These are phyloP conservation scores for Pleurotus tuber-regium DNA, from an alignment of 768 basidiomycete species.

Conservation along the genomic window DNA sequence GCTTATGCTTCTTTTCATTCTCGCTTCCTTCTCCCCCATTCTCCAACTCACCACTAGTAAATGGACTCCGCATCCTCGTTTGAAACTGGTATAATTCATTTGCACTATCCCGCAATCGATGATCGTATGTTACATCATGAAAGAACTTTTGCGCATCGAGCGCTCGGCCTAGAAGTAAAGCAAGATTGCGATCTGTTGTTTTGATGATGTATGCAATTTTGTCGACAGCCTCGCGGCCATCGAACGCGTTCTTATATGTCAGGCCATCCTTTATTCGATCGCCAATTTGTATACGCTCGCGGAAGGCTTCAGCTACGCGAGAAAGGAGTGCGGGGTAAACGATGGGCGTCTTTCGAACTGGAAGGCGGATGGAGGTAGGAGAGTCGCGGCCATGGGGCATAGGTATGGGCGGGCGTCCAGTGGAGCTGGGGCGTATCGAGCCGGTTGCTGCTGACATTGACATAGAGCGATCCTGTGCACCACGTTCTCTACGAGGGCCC, in stretches of 20 bases:
- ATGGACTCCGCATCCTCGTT: constrained; percentile 78
- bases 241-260: constrained; percentile 94
- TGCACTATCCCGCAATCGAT: constrained; percentile 85
- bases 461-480: constrained; percentile 67
- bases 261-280: constrained; percentile 94
- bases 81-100: constrained; percentile 93
- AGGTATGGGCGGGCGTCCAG: constrained; percentile 31
- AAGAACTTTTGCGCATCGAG: constrained; percentile 98
- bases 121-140: constrained; percentile 99
- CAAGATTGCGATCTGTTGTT: constrained; percentile 95
- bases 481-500: constrained; percentile 56
- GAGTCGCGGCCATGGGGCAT: constrained; percentile 38
- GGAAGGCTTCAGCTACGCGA: constrained; percentile 91
- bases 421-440: constrained; percentile 48
- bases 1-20: constrained; percentile 14
- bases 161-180: constrained; percentile 90
- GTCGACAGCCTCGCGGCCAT: constrained; percentile 95
- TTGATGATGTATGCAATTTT: constrained; percentile 98
- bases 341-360: constrained; percentile 59
- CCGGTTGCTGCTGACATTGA: constrained; percentile 68
- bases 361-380: constrained; percentile 35
- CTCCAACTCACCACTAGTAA: constrained; percentile 73
- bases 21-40: constrained; percentile 29
- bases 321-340: constrained; percentile 97
- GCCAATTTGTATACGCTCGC: constrained; percentile 68